Base-by-base conservation (phyloP, 2,329 filamentous ascomycete species). In the Exophiala lecanii-corni region DNA sequence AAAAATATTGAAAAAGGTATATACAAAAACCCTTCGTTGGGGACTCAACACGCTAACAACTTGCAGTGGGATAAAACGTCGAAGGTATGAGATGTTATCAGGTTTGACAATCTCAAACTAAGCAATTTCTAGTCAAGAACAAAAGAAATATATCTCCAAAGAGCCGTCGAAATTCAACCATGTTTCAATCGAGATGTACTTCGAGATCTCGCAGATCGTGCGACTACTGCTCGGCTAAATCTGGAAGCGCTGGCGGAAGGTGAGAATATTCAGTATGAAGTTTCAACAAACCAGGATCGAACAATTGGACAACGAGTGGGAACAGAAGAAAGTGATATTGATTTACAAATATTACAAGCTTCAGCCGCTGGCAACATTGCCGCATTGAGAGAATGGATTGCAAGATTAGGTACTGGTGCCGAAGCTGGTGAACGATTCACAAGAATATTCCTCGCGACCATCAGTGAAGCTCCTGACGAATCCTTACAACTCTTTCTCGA, bases 101-200 rank as follows among this genome's bases (percentile, higher is more conserved):
- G 35, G 34, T 47, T 51, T 21, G 38, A 20, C 26, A 15, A 31
- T 32, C 48, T 38, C 23, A 45, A 46, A 59, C 67, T 67, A 57
- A 69, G 55, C 13, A 20, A 20, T 40, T 30, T 32, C 23, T 63
- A 82, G 75, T 97, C 91, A 39, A 91, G 91, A 65, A 96, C 92
- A 47, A 98, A 98, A 66, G 92, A 97, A 68, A 78, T 97, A 30
- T 98, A 97, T 62, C 81, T 98, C 25, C 94, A 94, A 7, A 79
- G 92, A 47, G 92, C 92, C 6, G 91, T 98, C 50, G 92, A 98
- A 65, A 89, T 97, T 5, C 92, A 97, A 60, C 92, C 92, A 5
- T 97, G 94, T 65, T 98, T 97, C 75, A 97, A 98, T 65, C 83
- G 91, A 34, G 87, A 94, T 54, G 89, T 97, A 56, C 94, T 98